phyloP scores from a whole-genome alignment of 495 filamentous ascomycete genomes.

The Podospora tetraspora region DNA sequence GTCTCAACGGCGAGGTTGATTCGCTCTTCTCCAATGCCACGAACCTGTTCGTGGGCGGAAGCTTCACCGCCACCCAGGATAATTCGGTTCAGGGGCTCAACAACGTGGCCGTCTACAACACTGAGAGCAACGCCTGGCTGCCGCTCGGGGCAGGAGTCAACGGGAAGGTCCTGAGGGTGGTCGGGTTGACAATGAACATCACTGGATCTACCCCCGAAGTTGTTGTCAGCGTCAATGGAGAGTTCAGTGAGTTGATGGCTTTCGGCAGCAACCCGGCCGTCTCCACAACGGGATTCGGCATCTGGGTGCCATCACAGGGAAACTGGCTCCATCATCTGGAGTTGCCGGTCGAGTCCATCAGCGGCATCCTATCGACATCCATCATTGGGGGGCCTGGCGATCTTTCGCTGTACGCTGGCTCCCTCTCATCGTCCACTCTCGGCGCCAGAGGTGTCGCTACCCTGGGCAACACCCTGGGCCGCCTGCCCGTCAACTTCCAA shows the following conservation, averaged over 20 bases:
- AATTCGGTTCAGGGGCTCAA: constrained; percentile 55
- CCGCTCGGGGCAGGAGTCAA: constrained; percentile 83
- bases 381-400: constrained; percentile 54
- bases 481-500: constrained; percentile 60
- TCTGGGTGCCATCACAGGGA: constrained; percentile 86
- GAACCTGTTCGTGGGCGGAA: constrained; percentile 75
- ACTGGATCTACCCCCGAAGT: constrained; percentile 63
- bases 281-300: constrained; percentile 66
- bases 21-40: constrained; percentile 61
- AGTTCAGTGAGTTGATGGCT: constrained; percentile 65
- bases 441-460: constrained; percentile 63
- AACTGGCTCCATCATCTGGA: constrained; percentile 88
- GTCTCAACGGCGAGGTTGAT: constrained; percentile 74
- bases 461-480: constrained; percentile 48
- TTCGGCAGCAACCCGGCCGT: constrained; percentile 58
- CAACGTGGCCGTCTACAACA: constrained; percentile 72
- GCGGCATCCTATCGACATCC: constrained; percentile 65
- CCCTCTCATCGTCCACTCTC: constrained; percentile 63
- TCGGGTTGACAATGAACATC: constrained; percentile 75
- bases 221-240: constrained; percentile 72
- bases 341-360: constrained; percentile 56
- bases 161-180: constrained; percentile 66
- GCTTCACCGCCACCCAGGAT: constrained; percentile 70
- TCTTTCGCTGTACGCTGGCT: constrained; percentile 69
- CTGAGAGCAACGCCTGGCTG: constrained; percentile 61